These are phyloP conservation scores for Westerdykella aurantiaca DNA, from an alignment of 2,329 filamentous ascomycete genomes.

Conservation along the genomic window DNA sequence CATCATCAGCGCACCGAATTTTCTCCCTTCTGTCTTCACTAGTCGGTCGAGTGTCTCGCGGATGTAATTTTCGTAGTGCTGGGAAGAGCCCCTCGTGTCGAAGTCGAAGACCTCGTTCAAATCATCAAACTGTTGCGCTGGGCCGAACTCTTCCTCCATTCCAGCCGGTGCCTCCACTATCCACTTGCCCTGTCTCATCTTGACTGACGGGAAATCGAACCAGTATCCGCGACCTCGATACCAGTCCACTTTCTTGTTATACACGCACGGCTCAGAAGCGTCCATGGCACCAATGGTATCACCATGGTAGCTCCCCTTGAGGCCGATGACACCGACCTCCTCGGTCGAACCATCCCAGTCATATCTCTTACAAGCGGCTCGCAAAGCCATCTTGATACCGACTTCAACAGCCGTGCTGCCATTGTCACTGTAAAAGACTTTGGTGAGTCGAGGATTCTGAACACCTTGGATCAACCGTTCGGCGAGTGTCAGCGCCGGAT, in stretches of 20 bases:
- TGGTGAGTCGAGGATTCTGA: constrained; percentile 58
- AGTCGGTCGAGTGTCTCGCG: constrained; percentile 49
- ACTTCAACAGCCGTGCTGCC: constrained; percentile 80
- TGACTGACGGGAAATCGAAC: constrained; percentile 72
- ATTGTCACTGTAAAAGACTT: constrained; percentile 80
- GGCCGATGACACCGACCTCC: constrained; percentile 61
- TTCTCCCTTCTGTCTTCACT: constrained; percentile 51
- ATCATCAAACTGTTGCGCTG: constrained; percentile 29
- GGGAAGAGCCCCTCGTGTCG: constrained; percentile 35
- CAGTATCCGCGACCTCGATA: constrained; percentile 73
- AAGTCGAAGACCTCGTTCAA: constrained; percentile 34
- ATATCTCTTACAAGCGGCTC: constrained; percentile 62
- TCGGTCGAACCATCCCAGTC: constrained; percentile 55
- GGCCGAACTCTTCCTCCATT: constrained; percentile 45
- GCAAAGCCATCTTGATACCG: constrained; percentile 76
- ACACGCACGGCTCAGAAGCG: constrained; percentile 68
- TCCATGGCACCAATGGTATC: constrained; percentile 90
- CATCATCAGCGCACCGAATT: constrained; percentile 71
- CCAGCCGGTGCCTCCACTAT: constrained; percentile 51
- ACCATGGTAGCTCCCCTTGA: constrained; percentile 79
- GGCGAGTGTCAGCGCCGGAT: constrained; percentile 66
- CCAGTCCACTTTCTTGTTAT: constrained; percentile 81
- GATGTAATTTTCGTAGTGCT: constrained; percentile 58
- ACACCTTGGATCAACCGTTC: constrained; percentile 56
- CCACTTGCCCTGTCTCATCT: constrained; percentile 63